Evolutionary conservation across 2,329 filamentous ascomycete genomes (phyloP).

Genomic region (Simplicillium aogashimaense): DNA sequence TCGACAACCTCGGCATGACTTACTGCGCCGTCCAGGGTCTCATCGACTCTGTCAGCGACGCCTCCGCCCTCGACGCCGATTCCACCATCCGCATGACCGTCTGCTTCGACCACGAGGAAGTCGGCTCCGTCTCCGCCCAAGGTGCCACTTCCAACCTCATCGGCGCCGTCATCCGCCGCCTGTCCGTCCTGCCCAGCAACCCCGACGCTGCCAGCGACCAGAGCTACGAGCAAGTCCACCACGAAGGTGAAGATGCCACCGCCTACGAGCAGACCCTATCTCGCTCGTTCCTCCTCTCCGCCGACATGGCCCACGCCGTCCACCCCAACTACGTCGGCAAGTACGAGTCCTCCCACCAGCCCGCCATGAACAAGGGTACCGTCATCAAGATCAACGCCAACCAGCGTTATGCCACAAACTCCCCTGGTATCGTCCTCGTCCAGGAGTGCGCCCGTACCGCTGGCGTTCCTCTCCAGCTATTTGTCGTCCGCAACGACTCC

Average conservation of each 20-base stretch:
- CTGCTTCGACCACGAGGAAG: conserved; percentile 96
- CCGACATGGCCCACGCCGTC: conserved; percentile 95
- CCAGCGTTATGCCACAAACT: conserved; percentile 92
- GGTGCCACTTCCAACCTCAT: conserved; percentile 89
- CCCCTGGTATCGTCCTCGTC: conserved; percentile 84
- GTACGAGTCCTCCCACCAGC: conserved; percentile 84
- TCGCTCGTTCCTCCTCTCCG: conserved; percentile 86
- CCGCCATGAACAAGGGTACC: conserved; percentile 91
- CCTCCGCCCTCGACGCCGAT: conserved; percentile 62
- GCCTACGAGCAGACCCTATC: conserved; percentile 90
- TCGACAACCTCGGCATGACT: conserved; percentile 95
- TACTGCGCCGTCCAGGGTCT: conserved; percentile 84
- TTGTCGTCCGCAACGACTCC: conserved; percentile 93
- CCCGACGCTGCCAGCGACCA: conserved; percentile 57
- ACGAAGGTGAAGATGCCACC: conserved; percentile 57
- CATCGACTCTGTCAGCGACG: conserved; percentile 62
- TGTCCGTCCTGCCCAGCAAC: conserved; percentile 66
- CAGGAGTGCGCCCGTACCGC: conserved; percentile 71
- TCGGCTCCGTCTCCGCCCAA: conserved; percentile 85
- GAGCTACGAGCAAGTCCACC: conserved; percentile 44
- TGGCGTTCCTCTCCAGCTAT: conserved; percentile 83
- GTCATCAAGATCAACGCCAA: conserved; percentile 99
- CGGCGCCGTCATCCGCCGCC: conserved; percentile 74
- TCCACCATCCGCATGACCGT: conserved; percentile 80
- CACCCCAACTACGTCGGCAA: conserved; percentile 92